Base-by-base conservation (phyloP, 129 eudicot genomes). In the Sambucus nigra region DNA sequence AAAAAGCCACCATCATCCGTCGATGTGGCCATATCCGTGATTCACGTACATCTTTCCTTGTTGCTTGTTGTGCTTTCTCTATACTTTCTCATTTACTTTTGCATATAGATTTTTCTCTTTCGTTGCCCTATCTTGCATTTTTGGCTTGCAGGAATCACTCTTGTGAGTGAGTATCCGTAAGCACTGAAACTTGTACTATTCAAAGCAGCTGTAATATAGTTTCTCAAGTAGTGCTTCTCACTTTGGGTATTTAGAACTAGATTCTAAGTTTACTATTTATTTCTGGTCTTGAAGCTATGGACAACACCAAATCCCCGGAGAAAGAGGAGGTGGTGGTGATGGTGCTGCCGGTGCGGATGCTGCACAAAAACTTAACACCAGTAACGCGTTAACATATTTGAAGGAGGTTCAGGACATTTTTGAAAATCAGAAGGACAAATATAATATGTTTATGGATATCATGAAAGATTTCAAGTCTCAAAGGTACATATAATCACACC, bases 381-480 rank as follows among this genome's bases (percentile, higher is more conserved):
- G 75, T 59, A 95, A 91, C 40, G 99, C 99, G 2, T 70, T 91
- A 67, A 63, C 80, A 20, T 91, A 91, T 67, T 76, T 91, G 58
- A 91, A 91, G 68, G 87, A 86, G 63, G 99, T 91, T 44, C 86
- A 86, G 76, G 99, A 91, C 54, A 86, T 82, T 89, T 91, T 91
- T 55, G 81, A 77, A 60, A 84, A 82, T 57, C 91, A 91, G n/a
- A n/a, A n/a, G 56, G 99, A 82, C 49, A 91, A 86, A 53, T 91
- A 85, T 64, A 86, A 85, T 61, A 79, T 66, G 68, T 85, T 85
- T 59, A 91, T 85, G 60, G 91, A 85, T 26, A 86, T 85, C 25
- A 85, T 85, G 95, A 85, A 85, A 73, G 89, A 85, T 72, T 85
- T 85, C 51, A 91, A 91, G 74, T 95, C 99, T 42, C 95, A 86